Conservation (phyloP, 345 rosid genomes). For the Lenwebbia sp. region DNA sequence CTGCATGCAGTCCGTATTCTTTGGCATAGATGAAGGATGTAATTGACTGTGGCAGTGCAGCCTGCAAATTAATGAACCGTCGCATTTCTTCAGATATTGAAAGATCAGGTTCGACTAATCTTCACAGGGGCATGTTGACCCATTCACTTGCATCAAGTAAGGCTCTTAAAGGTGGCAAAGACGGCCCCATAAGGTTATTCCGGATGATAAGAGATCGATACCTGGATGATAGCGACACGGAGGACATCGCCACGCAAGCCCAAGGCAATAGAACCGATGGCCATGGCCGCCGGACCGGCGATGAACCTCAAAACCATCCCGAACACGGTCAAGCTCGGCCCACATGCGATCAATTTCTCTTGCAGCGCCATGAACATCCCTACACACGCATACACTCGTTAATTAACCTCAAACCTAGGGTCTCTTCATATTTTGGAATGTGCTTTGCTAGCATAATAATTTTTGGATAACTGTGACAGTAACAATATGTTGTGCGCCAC, state of each 20-base stretch:
- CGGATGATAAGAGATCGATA: background rate
- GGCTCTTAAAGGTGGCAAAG: background rate
- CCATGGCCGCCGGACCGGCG: conserved; percentile 36
- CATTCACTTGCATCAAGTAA: background rate
- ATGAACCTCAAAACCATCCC: conserved; percentile 28
- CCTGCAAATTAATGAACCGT: conserved; percentile 6
- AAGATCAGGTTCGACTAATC: background rate
- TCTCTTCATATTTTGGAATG: background rate
- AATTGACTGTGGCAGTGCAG: conserved; percentile 34
- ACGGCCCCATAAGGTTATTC: background rate
- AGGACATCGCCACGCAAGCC: conserved; percentile 26
- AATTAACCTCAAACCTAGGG: background rate
- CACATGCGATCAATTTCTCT: conserved; percentile 72
- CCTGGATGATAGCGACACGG: conserved; percentile 39
- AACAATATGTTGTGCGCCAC: too few relatives aligned
- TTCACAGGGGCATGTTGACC: background rate
- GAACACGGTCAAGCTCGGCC: conserved; percentile 35
- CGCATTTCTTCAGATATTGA: background rate
- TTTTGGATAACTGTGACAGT: too few relatives aligned
- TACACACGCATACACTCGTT: background rate
- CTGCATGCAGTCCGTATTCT: conserved; percentile 33
- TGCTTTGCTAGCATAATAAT: too few relatives aligned
- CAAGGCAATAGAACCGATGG: conserved; percentile 19
- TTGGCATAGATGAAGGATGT: conserved; percentile 41
- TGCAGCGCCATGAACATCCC: conserved; percentile 92